Evolutionary conservation across 305 asterid genomes (phyloP), one percentile per base, ranked within the genome.

Genomic region (Vinca major): DNA sequence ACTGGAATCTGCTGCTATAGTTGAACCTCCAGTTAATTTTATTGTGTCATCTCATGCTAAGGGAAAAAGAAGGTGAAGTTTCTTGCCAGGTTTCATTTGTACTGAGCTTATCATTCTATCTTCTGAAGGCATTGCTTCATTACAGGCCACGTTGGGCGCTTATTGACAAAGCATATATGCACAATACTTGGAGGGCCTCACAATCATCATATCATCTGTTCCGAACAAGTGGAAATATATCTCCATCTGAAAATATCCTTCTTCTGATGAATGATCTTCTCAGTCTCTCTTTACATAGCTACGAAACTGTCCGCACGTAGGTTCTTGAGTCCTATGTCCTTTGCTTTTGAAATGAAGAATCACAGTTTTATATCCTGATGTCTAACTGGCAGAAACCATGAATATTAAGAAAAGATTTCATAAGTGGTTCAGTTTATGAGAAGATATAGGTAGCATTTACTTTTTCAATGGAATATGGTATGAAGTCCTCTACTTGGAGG

Each of bases 101-200:
- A 12, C 19, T 41, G 57, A 64, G 73, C 45, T 48, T 44, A 12
- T 66, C 64, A 16, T 66, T 47, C 9, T 72, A 12, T 65, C 26
- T 68, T 81, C 55, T 63, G 50, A 64, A 58, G 41, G 41, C 56
- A 61, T 49, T 75, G 62, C 71, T 80, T 58, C 73, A 20, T 61
- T 81, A 66, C 83, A 94, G 99, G 87, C 97, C 98, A 74, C 80
- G 92, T 71, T 94, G 99, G 99, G 91, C 96, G 66, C 89, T 88
- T 67, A 80, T 89, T 36, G 98, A 91, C 87, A 91, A 94, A 86
- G 86, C 96, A 52, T 86, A 86, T 74, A 89, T 91, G 98, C 98
- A 91, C 71, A 86, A 80, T 79, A 91, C 93, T 70, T 94, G 99
- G 98, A 88, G 99, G 85, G 82, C 98, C 75, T 91, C 98, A 66